Percentiles rank a stretch among this genome's conserved stretches.
Evolutionary conservation across 306 rosid genomes (phyloP).

Genomic region (Cicer cuneatum): DNA sequence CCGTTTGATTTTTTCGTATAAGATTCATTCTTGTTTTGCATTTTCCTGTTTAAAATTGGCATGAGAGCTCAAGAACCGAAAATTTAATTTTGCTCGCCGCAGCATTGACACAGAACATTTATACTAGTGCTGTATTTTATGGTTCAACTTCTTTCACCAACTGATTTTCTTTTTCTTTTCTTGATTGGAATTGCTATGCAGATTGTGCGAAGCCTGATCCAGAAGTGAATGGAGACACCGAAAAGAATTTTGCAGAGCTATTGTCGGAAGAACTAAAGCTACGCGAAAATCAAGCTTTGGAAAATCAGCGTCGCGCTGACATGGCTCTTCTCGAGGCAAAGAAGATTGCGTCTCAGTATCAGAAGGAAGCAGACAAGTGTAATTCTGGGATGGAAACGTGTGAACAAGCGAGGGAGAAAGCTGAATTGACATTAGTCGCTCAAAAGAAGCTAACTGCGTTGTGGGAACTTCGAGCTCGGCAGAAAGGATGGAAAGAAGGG

Average conservation of each 20-base stretch:
- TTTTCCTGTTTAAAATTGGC: neutral
- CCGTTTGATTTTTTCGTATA: neutral
- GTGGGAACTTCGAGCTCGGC: conserved; percentile 97
- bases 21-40: neutral
- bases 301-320: conserved; percentile 78
- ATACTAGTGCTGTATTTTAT: neutral
- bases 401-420: conserved; percentile 93
- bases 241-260: conserved; percentile 87
- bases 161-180: conserved; percentile 12
- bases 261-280: conserved; percentile 88
- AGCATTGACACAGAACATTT: neutral
- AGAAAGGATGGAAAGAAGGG: conserved; percentile 97
- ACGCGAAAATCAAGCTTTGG: conserved; percentile 76
- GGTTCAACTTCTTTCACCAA: conserved; percentile 20
- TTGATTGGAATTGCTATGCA: conserved; percentile 47
- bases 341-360: conserved; percentile 94
- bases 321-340: conserved; percentile 96
- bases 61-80: neutral
- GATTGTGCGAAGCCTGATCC: conserved; percentile 96
- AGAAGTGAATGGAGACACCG: conserved; percentile 83
- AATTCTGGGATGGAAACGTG: conserved; percentile 99
- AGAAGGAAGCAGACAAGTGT: conserved; percentile 98
- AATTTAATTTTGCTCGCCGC: conserved; percentile 18
- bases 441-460: conserved; percentile 74
- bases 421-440: conserved; percentile 68